These are phyloP conservation scores for Beauveria brongniartii DNA, from an alignment of 2,329 filamentous ascomycete genomes.

Conservation along the genomic window DNA sequence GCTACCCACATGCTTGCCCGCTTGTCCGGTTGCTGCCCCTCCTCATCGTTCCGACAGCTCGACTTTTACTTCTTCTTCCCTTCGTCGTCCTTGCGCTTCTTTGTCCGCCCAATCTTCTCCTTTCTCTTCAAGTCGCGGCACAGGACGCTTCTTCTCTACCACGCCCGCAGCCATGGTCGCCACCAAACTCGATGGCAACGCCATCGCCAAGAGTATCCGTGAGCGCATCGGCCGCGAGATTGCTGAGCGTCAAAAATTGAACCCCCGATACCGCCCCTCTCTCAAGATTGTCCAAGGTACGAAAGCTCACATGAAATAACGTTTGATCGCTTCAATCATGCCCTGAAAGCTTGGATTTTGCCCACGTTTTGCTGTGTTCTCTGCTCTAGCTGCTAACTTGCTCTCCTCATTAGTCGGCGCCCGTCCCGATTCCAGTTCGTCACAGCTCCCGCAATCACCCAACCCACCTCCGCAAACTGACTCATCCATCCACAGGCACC, in stretches of 20 bases:
- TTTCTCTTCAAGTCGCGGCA: slow-evolving; percentile 6
- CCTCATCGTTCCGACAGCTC: background rate
- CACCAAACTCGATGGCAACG: slow-evolving; percentile 89
- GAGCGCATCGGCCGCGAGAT: slow-evolving; percentile 76
- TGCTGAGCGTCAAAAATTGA: slow-evolving; percentile 67
- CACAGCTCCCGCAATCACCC: slow-evolving; percentile 9
- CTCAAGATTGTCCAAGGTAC: slow-evolving; percentile 92
- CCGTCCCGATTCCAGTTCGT: slow-evolving; percentile 77
- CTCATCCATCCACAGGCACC: slow-evolving; percentile 52
- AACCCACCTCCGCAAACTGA: slow-evolving; percentile 24
- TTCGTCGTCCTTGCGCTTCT: background rate
- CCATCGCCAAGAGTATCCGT: slow-evolving; percentile 86
- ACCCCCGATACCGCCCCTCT: slow-evolving; percentile 80
- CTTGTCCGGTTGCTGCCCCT: background rate
- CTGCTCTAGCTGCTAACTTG: slow-evolving; percentile 16
- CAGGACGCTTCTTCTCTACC: slow-evolving; percentile 36
- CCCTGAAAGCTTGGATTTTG: slow-evolving; percentile 9
- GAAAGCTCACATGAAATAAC: slow-evolving; percentile 18
- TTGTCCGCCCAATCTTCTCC: background rate
- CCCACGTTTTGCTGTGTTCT: background rate
- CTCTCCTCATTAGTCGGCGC: slow-evolving; percentile 61
- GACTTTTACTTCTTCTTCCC: background rate
- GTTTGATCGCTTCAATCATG: background rate
- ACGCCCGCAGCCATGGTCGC: slow-evolving; percentile 66
- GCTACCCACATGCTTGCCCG: background rate